Conservation (phyloP, 257 asterid species). For the Penstemon eatonii region DNA sequence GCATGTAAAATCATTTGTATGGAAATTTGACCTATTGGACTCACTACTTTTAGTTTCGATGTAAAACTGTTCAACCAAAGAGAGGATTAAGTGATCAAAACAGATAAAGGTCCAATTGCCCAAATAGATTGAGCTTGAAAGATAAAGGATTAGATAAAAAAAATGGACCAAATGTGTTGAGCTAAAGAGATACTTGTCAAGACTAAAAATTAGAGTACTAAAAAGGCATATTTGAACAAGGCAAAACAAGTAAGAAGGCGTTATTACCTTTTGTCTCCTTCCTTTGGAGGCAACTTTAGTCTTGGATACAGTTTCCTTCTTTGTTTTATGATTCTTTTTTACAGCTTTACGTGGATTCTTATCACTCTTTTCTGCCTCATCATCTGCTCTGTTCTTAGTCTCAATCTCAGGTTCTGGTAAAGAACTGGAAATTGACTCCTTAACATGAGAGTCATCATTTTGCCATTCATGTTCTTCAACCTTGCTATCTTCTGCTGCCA, state of each 20-base stretch:
- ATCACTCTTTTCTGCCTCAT: constrained; percentile 35
- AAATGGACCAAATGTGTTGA: too few relatives aligned
- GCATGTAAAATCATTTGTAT: too few relatives aligned
- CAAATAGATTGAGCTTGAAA: too few relatives aligned
- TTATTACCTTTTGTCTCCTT: constrained; percentile 73
- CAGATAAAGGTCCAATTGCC: too few relatives aligned
- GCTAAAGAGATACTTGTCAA: too few relatives aligned
- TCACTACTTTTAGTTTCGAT: too few relatives aligned
- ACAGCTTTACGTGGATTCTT: constrained; percentile 41
- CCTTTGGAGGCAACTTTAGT: constrained; percentile 62
- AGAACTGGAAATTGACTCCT: constrained; percentile 42
- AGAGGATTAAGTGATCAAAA: too few relatives aligned
- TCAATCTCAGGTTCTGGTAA: constrained; percentile 37
- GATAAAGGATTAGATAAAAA: too few relatives aligned
- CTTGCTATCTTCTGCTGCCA: constrained; percentile 30
- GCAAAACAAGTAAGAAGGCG: constrained; percentile 11
- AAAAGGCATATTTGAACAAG: background rate
- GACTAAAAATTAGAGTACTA: too few relatives aligned
- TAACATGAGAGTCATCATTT: constrained; percentile 37
- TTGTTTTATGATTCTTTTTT: constrained; percentile 46
- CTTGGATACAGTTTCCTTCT: constrained; percentile 56
- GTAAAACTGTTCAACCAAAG: too few relatives aligned
- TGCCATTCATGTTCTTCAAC: constrained; percentile 36
- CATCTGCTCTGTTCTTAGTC: constrained; percentile 38
- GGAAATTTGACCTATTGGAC: too few relatives aligned